Conservation (phyloP, 192 early-diverging fungal genomes). For the Gonapodya prolifera region DNA sequence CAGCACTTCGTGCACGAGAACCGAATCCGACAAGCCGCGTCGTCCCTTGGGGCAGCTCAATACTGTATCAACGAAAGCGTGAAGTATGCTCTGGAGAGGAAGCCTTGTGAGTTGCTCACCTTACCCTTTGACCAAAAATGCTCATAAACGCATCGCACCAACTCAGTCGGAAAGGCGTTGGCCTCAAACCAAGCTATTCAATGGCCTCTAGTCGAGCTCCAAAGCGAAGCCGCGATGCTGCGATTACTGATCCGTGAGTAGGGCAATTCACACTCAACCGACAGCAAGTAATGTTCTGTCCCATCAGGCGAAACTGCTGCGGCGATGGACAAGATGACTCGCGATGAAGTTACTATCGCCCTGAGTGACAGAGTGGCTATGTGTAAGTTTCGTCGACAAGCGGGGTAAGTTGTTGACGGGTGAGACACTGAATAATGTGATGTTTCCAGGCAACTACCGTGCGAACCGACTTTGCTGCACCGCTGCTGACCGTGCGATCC, state of each 20-base stretch:
- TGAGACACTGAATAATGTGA: no score
- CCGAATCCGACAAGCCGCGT: conserved; percentile 2
- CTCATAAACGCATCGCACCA: no score
- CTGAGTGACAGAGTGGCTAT: background rate
- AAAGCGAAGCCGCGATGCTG: conserved; percentile 1
- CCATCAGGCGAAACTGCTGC: background rate
- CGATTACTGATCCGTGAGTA: background rate
- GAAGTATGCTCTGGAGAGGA: background rate
- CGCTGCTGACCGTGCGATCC: conserved; percentile 3
- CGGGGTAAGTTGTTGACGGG: background rate
- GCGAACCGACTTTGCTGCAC: conserved; percentile 5
- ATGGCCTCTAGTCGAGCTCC: conserved; percentile 2
- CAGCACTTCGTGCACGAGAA: conserved; percentile 4
- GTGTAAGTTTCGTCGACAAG: background rate
- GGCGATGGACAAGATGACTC: conserved; percentile 1
- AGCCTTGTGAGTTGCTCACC: no score
- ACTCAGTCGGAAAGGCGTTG: conserved; percentile 1
- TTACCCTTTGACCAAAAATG: no score
- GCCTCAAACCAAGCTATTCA: conserved; percentile 4
- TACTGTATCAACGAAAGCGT: background rate
- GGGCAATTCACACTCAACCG: no score
- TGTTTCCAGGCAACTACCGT: conserved; percentile 3
- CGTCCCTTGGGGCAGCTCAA: background rate
- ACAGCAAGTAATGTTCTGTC: background rate
- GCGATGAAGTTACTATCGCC: background rate